Percentiles rank a stretch among this genome's conserved stretches.
Conservation (phyloP, 352 stramenopile species). For the Globisporangium barbulae region DNA sequence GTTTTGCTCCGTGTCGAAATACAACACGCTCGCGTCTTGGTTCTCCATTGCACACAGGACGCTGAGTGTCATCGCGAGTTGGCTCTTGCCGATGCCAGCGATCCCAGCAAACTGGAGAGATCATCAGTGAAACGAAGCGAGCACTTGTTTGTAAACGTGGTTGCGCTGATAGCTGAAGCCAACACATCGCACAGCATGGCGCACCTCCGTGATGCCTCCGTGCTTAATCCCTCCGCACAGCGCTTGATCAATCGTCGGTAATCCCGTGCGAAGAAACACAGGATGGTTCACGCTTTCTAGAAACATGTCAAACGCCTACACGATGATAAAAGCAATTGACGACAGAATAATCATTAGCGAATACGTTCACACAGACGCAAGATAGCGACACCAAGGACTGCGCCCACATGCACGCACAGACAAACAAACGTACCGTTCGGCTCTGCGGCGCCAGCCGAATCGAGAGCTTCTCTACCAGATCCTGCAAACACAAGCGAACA, state of each 20-base stretch:
- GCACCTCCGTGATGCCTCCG: conserved; percentile 52
- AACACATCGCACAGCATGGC: not conserved
- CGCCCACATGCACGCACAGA: not conserved
- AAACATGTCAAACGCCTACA: conserved; percentile 77
- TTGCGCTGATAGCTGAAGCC: not conserved
- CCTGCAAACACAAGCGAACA: conserved; percentile 20
- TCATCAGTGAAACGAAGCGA: not conserved
- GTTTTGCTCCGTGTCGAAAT: conserved; percentile 69
- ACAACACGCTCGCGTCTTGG: conserved; percentile 48
- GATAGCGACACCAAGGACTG: too few relatives aligned
- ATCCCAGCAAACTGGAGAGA: conserved; percentile 55
- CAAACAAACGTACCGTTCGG: conserved; percentile 30
- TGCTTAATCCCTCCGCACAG: conserved; percentile 60
- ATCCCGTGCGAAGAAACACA: conserved; percentile 55
- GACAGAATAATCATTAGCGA: not conserved
- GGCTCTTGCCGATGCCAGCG: conserved; percentile 74
- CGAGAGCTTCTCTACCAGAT: conserved; percentile 55
- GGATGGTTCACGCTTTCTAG: conserved; percentile 66
- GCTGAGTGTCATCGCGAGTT: conserved; percentile 70
- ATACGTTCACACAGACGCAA: not conserved
- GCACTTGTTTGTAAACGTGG: too few relatives aligned
- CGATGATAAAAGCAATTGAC: not conserved
- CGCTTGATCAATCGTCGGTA: conserved; percentile 56
- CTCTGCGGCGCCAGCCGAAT: conserved; percentile 44
- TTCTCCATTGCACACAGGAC: conserved; percentile 70